These are phyloP conservation scores for Chrysanthemum makinoi DNA, from an alignment of 129 eudicot species.

Conservation along the genomic window DNA sequence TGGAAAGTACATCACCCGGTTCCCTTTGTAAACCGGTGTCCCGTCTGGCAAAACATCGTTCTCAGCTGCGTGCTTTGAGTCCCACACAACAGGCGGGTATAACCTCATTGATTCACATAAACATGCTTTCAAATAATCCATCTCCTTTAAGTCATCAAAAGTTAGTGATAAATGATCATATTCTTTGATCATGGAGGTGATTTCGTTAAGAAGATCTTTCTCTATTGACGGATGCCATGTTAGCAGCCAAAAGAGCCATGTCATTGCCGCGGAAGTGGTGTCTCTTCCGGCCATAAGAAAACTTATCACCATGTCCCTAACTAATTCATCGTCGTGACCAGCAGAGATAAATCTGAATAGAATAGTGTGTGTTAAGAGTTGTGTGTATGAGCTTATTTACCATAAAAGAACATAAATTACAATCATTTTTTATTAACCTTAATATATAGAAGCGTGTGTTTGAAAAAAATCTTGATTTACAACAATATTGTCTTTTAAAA, in stretches of 20 bases:
- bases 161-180: constrained; percentile 3
- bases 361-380: no score
- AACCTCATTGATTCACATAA: constrained; percentile 84
- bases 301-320: constrained; percentile 59
- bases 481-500: not conserved
- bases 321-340: constrained; percentile 39
- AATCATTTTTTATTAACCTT: not conserved
- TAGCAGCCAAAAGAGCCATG: constrained; percentile 64
- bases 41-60: constrained; percentile 84
- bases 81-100: constrained; percentile 94
- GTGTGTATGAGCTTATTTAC: no score
- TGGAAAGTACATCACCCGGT: constrained; percentile 74
- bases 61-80: constrained; percentile 65
- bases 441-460: no score
- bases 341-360: constrained; percentile 31
- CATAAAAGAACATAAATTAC: constrained; percentile 36
- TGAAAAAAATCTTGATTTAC: no score
- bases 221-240: constrained; percentile 24
- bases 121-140: constrained; percentile 61
- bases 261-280: constrained; percentile 67
- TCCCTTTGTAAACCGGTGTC: constrained; percentile 51
- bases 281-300: constrained; percentile 71
- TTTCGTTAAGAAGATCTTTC: constrained; percentile 9
- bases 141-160: constrained; percentile 40
- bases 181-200: not conserved